These are phyloP conservation scores for Didymella pomorum DNA, from an alignment of 2,329 filamentous ascomycete species.

Conservation along the genomic window DNA sequence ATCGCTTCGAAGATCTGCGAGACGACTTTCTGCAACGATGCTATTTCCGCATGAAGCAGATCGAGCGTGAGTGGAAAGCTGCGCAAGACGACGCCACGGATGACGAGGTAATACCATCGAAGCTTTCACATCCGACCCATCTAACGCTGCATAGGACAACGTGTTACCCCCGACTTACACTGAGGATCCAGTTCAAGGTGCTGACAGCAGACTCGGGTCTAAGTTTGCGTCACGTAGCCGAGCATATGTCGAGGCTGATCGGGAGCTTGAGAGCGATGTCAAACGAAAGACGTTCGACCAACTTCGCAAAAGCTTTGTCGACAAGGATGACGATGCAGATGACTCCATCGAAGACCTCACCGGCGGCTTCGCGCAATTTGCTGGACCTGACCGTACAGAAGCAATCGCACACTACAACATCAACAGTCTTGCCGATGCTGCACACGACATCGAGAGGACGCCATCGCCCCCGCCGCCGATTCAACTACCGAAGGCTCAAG, in stretches of 20 bases:
- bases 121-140: not conserved
- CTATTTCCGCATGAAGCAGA: constrained; percentile 49
- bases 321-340: constrained; percentile 44
- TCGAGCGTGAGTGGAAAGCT: constrained; percentile 48
- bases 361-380: constrained; percentile 53
- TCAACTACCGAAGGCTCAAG: constrained; percentile 22
- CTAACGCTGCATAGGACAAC: constrained; percentile 38
- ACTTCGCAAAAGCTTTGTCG: constrained; percentile 35
- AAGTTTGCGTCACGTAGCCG: constrained; percentile 53
- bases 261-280: constrained; percentile 43
- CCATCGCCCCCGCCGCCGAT: constrained; percentile 33
- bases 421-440: constrained; percentile 44
- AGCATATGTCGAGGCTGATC: constrained; percentile 51
- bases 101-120: constrained; percentile 46
- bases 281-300: constrained; percentile 35
- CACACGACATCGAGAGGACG: constrained; percentile 47
- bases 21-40: constrained; percentile 47
- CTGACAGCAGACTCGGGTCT: constrained; percentile 41
- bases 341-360: constrained; percentile 40
- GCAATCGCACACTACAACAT: constrained; percentile 51
- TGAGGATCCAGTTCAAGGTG: constrained; percentile 34
- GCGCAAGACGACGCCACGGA: constrained; percentile 51
- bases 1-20: constrained; percentile 45
- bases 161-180: constrained; percentile 45
- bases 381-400: constrained; percentile 52